These are phyloP conservation scores for Plasmodium sp. DNA, from an alignment of 169 alveolate genomes.

Conservation along the genomic window DNA sequence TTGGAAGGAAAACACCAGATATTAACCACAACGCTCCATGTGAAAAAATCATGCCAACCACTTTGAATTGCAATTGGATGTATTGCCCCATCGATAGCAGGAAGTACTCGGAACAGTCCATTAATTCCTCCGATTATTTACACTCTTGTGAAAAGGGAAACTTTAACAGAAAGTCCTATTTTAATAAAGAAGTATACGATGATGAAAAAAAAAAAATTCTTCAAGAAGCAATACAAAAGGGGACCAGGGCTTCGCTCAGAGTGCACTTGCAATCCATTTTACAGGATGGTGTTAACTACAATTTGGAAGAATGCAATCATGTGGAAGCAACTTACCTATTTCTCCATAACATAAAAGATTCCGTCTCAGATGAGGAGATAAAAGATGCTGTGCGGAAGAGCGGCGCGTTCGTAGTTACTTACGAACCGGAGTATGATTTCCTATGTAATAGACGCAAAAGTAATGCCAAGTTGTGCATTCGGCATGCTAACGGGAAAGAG, in stretches of 20 bases:
- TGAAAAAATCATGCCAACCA: slow-evolving; percentile 63
- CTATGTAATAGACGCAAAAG: slow-evolving; percentile 41
- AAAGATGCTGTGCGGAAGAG: slow-evolving; percentile 39
- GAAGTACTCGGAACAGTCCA: slow-evolving; percentile 11
- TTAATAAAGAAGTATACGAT: slow-evolving; percentile 62
- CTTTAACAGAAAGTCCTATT: slow-evolving; percentile 53
- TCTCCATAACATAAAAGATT: slow-evolving; percentile 45
- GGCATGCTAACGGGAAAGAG: slow-evolving; percentile 36
- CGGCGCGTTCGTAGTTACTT: slow-evolving; percentile 33
- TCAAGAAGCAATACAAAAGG: slow-evolving; percentile 62
- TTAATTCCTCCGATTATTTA: slow-evolving; percentile 11
- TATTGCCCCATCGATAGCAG: slow-evolving; percentile 19
- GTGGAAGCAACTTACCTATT: slow-evolving; percentile 11
- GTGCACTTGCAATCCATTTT: slow-evolving; percentile 40
- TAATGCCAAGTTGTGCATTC: slow-evolving; percentile 65
- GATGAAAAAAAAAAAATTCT: slow-evolving; percentile 4
- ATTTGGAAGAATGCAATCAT: slow-evolving; percentile 11
- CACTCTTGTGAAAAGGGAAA: slow-evolving; percentile 17
- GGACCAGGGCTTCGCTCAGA: slow-evolving; percentile 27
- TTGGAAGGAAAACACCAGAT: slow-evolving; percentile 74
- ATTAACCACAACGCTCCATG: slow-evolving; percentile 11
- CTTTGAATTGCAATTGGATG: slow-evolving; percentile 62
- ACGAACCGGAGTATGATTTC: slow-evolving; percentile 65
- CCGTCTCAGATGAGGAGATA: slow-evolving; percentile 56
- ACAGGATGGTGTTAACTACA: slow-evolving; percentile 18